These are phyloP conservation scores for Tritrichomonas foetus DNA, from an alignment of 208 protist species.

Conservation along the genomic window DNA sequence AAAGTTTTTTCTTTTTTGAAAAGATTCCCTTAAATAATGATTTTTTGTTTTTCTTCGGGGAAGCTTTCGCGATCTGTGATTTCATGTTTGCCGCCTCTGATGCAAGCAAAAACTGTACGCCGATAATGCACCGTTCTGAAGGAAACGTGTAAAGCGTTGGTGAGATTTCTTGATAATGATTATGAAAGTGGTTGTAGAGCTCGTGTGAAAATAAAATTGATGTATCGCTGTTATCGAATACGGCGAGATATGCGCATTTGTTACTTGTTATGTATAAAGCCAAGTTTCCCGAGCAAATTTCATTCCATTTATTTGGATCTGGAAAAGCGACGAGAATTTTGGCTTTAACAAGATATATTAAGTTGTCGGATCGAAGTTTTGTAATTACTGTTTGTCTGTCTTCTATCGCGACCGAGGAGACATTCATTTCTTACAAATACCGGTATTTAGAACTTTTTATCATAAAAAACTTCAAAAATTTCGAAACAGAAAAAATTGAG, in stretches of 20 bases:
- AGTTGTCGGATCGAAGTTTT: too few relatives aligned
- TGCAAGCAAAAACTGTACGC: neutral
- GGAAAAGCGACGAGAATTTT: neutral
- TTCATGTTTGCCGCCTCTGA: neutral
- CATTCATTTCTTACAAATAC: too few relatives aligned
- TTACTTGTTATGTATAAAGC: neutral
- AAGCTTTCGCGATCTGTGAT: neutral
- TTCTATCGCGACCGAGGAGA: too few relatives aligned
- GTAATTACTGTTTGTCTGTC: too few relatives aligned
- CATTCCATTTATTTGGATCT: neutral
- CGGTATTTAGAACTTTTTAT: too few relatives aligned
- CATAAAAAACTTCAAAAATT: too few relatives aligned
- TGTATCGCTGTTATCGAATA: neutral
- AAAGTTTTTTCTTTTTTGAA: neutral
- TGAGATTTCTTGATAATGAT: neutral
- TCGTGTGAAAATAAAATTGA: conserved; percentile 2
- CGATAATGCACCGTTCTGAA: neutral
- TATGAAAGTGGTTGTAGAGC: neutral
- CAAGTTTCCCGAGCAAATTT: neutral
- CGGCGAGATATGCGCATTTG: neutral
- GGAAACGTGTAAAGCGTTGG: neutral
- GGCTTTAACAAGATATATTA: neutral
- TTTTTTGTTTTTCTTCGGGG: neutral
- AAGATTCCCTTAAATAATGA: neutral
- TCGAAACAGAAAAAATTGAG: too few relatives aligned